phyloP scores from a whole-genome alignment of 768 basidiomycete species.

The Asterophora lycoperdoides region DNA sequence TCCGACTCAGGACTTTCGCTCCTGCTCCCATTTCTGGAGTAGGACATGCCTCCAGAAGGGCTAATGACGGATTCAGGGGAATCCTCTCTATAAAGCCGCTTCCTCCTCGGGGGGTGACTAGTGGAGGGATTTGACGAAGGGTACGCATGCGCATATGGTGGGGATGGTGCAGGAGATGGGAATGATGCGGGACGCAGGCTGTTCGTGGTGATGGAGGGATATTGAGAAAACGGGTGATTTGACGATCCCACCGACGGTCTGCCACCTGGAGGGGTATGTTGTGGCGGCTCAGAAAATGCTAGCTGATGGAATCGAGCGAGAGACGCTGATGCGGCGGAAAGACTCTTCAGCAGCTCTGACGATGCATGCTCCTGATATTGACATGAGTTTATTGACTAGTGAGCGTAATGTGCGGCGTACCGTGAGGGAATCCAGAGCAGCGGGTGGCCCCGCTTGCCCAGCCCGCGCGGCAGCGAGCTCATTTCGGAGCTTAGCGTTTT shows the following conservation, averaged over 20 bases:
- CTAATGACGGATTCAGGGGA: constrained; percentile 21
- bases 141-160: constrained; percentile 12
- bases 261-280: constrained; percentile 8
- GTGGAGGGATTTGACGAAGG: constrained; percentile 4
- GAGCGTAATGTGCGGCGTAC: constrained; percentile 21
- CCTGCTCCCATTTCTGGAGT: constrained; percentile 12
- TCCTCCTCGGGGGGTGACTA: constrained; percentile 21
- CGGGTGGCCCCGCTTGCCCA: constrained; percentile 29
- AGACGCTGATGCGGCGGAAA: constrained; percentile 44
- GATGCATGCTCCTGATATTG: constrained; percentile 44
- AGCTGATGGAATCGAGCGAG: constrained; percentile 50
- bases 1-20: constrained; percentile 32
- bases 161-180: constrained; percentile 24
- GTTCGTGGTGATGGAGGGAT: constrained; percentile 9
- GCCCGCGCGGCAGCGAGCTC: constrained; percentile 44
- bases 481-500: constrained; percentile 45
- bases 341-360: constrained; percentile 45
- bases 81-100: constrained; percentile 30
- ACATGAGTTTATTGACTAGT: constrained; percentile 10
- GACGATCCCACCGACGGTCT: constrained; percentile 10
- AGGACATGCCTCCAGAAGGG: constrained; percentile 8
- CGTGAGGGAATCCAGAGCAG: constrained; percentile 25
- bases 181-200: constrained; percentile 24
- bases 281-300: constrained; percentile 31
- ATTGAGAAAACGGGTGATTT: constrained; percentile 5